Percentiles rank a stretch among this genome's conserved stretches.
Evolutionary conservation across 768 basidiomycete genomes (phyloP).

Genomic region (Macrolepiota albuminosa): DNA sequence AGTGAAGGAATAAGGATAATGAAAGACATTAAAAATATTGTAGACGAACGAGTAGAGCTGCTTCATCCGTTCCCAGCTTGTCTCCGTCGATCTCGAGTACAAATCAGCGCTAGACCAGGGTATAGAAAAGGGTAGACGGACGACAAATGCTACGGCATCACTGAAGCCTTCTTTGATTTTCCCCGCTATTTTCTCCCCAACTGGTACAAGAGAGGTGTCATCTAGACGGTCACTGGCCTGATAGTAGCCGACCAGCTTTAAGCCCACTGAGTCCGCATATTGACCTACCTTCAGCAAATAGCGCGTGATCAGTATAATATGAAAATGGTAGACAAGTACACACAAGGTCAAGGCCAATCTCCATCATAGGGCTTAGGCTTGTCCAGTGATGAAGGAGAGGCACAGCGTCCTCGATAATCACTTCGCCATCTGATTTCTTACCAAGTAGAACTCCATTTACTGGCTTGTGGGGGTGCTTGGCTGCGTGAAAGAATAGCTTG

Average conservation of each 20-base stretch:
- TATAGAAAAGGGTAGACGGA: constrained; percentile 27
- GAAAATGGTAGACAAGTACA: background rate
- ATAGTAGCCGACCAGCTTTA: constrained; percentile 68
- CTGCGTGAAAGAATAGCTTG: constrained; percentile 74
- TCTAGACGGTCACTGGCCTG: constrained; percentile 65
- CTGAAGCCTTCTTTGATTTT: constrained; percentile 50
- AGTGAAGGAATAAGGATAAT: background rate
- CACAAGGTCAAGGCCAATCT: constrained; percentile 76
- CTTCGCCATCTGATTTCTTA: constrained; percentile 28
- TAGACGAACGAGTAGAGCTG: constrained; percentile 54
- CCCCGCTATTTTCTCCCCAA: constrained; percentile 58
- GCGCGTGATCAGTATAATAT: background rate
- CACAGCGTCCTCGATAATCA: constrained; percentile 59
- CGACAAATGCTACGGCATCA: constrained; percentile 67
- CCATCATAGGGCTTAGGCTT: constrained; percentile 80
- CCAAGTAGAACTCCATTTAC: constrained; percentile 80
- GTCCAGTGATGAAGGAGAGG: constrained; percentile 87
- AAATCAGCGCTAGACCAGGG: constrained; percentile 2
- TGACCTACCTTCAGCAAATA: constrained; percentile 43
- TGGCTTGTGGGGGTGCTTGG: constrained; percentile 71
- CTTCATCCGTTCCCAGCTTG: constrained; percentile 44
- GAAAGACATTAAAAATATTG: background rate
- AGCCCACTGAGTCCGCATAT: constrained; percentile 48
- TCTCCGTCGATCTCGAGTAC: constrained; percentile 53
- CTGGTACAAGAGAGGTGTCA: constrained; percentile 55